Evolutionary conservation across 768 basidiomycete genomes (phyloP).

Genomic region (Russula lepida): DNA sequence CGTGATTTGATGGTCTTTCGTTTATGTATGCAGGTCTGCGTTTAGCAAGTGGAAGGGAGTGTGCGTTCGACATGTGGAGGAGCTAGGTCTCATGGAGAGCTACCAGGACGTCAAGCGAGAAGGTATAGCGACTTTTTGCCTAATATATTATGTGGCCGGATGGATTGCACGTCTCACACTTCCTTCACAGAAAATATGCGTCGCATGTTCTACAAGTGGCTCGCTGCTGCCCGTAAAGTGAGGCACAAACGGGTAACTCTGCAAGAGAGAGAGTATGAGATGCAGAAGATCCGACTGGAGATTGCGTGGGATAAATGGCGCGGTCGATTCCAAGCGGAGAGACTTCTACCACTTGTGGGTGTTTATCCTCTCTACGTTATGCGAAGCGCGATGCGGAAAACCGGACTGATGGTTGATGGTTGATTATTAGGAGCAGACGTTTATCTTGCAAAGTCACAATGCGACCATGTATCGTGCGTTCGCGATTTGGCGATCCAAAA

Average conservation of each 20-base stretch:
- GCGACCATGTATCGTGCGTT: constrained; percentile 62
- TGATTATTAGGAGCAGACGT: constrained; percentile 36
- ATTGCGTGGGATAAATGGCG: constrained; percentile 75
- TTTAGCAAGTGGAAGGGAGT: constrained; percentile 64
- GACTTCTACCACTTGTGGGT: constrained; percentile 56
- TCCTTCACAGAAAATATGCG: constrained; percentile 49
- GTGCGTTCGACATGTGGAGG: constrained; percentile 57
- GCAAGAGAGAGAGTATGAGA: constrained; percentile 53
- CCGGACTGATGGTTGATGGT: constrained; percentile 1
- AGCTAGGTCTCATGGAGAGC: constrained; percentile 74
- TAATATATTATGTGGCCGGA: background rate
- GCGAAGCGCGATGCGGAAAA: background rate
- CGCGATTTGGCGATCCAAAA: constrained; percentile 65
- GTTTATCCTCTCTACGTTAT: background rate
- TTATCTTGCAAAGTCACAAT: constrained; percentile 50
- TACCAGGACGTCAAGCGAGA: constrained; percentile 74
- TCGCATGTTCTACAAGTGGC: constrained; percentile 65
- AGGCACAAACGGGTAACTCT: constrained; percentile 54
- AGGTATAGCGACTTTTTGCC: constrained; percentile 37
- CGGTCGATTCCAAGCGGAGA: constrained; percentile 57
- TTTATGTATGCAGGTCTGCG: constrained; percentile 33
- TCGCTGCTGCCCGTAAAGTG: constrained; percentile 47
- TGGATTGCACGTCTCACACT: background rate
- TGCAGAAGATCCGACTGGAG: constrained; percentile 43
- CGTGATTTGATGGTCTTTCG: background rate